Percentiles rank a stretch among this genome's conserved stretches.
phyloP scores from a whole-genome alignment of 2,329 filamentous ascomycete species.

The Monilinia polystroma region DNA sequence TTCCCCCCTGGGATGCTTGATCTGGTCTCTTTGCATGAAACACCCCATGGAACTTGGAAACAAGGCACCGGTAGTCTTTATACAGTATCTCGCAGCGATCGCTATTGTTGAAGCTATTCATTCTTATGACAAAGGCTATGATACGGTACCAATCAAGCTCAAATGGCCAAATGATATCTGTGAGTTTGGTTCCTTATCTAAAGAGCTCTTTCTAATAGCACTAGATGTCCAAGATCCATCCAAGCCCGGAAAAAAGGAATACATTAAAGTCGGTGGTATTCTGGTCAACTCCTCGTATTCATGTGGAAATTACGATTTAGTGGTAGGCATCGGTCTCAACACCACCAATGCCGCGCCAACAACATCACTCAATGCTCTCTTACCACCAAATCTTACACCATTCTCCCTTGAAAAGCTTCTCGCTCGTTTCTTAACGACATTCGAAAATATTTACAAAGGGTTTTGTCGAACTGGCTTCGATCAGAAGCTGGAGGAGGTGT shows the following conservation, averaged over 20 bases:
- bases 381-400: slow-evolving; percentile 51
- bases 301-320: slow-evolving; percentile 74
- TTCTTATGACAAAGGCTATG: slow-evolving; percentile 74
- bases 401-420: slow-evolving; percentile 78
- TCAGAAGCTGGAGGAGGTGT: slow-evolving; percentile 66
- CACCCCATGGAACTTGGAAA: slow-evolving; percentile 72
- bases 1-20: slow-evolving; percentile 78
- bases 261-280: slow-evolving; percentile 91
- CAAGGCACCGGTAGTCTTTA: slow-evolving; percentile 80
- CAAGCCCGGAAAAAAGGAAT: slow-evolving; percentile 50
- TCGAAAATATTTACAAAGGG: slow-evolving; percentile 73
- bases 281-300: slow-evolving; percentile 85
- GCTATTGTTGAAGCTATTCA: slow-evolving; percentile 83
- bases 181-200: slow-evolving; percentile 42
- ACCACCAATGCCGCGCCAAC: slow-evolving; percentile 81
- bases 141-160: slow-evolving; percentile 73
- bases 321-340: slow-evolving; percentile 86
- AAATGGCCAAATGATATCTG: slow-evolving; percentile 99
- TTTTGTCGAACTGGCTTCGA: slow-evolving; percentile 79
- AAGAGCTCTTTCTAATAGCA: slow-evolving; percentile 11
- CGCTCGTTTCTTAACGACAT: slow-evolving; percentile 72
- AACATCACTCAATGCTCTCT: slow-evolving; percentile 76
- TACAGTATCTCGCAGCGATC: slow-evolving; percentile 89
- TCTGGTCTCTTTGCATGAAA: slow-evolving; percentile 85
- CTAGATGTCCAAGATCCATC: slow-evolving; percentile 65